A percentile compares a stretch with the other conserved stretches of the same genome.
Evolutionary conservation across 1,284 basidiomycete genomes (phyloP).

Genomic region (Albatrellus sp.): DNA sequence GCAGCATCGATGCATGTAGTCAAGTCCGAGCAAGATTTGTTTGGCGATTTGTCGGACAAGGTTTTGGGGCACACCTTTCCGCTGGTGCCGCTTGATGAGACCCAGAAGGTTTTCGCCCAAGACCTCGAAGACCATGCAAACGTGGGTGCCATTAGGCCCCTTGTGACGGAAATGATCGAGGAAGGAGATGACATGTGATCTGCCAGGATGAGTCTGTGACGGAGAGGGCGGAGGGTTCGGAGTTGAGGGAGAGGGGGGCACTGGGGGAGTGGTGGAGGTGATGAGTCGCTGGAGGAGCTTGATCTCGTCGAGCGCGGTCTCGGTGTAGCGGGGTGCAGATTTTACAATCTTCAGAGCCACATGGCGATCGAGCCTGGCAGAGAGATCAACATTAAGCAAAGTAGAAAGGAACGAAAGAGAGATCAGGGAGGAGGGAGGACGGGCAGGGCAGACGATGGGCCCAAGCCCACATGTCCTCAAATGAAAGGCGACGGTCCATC

Average conservation of each 20-base stretch:
- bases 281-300: constrained; percentile 94
- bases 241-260: constrained; percentile 32
- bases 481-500: too few relatives aligned
- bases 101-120: constrained; percentile 97
- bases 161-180: constrained; percentile 96
- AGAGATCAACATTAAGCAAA: not conserved
- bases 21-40: constrained; percentile 88
- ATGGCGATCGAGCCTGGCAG: constrained; percentile 76
- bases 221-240: constrained; percentile 57
- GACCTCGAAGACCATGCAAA: constrained; percentile 99
- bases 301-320: constrained; percentile 97
- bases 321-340: constrained; percentile 93
- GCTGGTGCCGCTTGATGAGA: constrained; percentile 92
- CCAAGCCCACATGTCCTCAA: not conserved
- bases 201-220: constrained; percentile 56
- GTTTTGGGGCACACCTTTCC: constrained; percentile 88
- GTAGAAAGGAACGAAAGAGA: not conserved
- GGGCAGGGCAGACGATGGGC: not conserved
- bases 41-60: constrained; percentile 96
- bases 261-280: constrained; percentile 68
- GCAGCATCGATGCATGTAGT: constrained; percentile 96
- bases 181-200: constrained; percentile 86
- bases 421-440: not conserved
- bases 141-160: constrained; percentile 93
- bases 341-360: constrained; percentile 99